Base-by-base conservation (phyloP, 495 filamentous ascomycete species). In the Hypoxylon fragiforme region DNA sequence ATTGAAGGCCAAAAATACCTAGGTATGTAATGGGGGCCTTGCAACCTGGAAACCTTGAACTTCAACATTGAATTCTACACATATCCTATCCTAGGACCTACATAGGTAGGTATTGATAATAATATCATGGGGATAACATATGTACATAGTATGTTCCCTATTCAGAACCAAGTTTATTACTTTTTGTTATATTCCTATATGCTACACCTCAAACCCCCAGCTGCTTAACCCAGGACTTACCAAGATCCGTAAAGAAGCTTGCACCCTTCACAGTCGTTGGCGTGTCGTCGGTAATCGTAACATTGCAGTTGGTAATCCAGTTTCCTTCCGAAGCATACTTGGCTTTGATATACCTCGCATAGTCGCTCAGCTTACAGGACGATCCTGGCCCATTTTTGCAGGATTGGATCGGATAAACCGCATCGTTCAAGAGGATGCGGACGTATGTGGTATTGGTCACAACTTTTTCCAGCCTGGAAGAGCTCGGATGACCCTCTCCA, bases 381-480 rank as follows among this genome's bases (percentile, higher is more conserved):
- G 58, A 66, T 2, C 79, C 77, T 1, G 76, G 79, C 0, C 79
- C 79, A 14, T 57, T 53, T 39, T 72, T 64, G 59, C 79, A 81
- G 2, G 63, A 68, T 0, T 71, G 68, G 5, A 79, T 45, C 2
- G 74, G 75, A 65, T 83, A 83, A 16, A 81, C 77, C 3, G 77
- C 77, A 63, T 81, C 79, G 49, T 81, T 83, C 31, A 83, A 65
- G 14, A 74, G 58, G 22, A 83, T 70, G 4, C 80, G 71, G 20
- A 81, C 54, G 34, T 74, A 78, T 44, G 59, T 60, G 21, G 60
- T 26, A 37, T 61, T 38, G 18, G 8, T 37, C 6, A 16, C 30
- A 34, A 18, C 3, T 14, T 30, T 1, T 24, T 13, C 16, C 13
- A 11, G 22, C 1, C 8, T 30, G 9, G 46, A 44, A 5, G 50